A percentile compares a stretch with the other conserved stretches of the same genome.
Evolutionary conservation across 2,329 filamentous ascomycete species (phyloP).

Genomic region (Cercospora nicotianae): DNA sequence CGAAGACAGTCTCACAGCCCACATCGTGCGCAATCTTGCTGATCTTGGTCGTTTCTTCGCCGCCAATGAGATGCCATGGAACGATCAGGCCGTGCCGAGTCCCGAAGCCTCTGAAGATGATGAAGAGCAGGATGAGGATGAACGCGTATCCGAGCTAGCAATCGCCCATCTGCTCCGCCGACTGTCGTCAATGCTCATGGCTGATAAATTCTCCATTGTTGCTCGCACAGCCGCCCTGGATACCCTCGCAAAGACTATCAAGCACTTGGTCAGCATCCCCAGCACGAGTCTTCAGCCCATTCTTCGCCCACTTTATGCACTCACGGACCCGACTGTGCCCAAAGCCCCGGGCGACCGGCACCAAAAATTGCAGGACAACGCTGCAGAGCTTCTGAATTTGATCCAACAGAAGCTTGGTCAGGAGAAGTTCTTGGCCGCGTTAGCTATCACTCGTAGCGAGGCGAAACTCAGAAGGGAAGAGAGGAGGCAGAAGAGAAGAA

Average conservation of each 20-base stretch:
- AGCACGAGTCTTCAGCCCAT: conserved; percentile 66
- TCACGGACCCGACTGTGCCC: conserved; percentile 74
- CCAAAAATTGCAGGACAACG: conserved; percentile 68
- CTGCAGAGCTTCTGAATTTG: conserved; percentile 75
- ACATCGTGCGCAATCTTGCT: conserved; percentile 76
- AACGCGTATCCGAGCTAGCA: conserved; percentile 46
- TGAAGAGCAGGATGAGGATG: conserved; percentile 41
- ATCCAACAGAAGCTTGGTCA: conserved; percentile 84
- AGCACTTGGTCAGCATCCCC: conserved; percentile 61
- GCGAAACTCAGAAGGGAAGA: conserved; percentile 72
- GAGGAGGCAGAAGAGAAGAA: conserved; percentile 79
- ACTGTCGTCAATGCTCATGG: conserved; percentile 68
- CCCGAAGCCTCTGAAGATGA: conserved; percentile 46
- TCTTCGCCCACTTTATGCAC: conserved; percentile 71
- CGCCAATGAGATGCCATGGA: conserved; percentile 56
- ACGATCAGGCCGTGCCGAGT: conserved; percentile 45
- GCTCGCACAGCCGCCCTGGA: conserved; percentile 70
- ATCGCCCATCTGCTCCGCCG: conserved; percentile 77
- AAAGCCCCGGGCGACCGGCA: conserved; percentile 58
- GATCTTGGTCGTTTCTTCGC: conserved; percentile 71
- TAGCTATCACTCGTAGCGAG: conserved; percentile 70
- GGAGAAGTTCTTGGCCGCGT: conserved; percentile 70
- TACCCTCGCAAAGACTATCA: conserved; percentile 69
- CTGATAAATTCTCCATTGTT: conserved; percentile 61
- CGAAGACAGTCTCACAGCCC: conserved; percentile 72